Evolutionary conservation across 225 moss, liverwort and hornwort species (phyloP).

Genomic region (Pseudisothecium myosuroides): DNA sequence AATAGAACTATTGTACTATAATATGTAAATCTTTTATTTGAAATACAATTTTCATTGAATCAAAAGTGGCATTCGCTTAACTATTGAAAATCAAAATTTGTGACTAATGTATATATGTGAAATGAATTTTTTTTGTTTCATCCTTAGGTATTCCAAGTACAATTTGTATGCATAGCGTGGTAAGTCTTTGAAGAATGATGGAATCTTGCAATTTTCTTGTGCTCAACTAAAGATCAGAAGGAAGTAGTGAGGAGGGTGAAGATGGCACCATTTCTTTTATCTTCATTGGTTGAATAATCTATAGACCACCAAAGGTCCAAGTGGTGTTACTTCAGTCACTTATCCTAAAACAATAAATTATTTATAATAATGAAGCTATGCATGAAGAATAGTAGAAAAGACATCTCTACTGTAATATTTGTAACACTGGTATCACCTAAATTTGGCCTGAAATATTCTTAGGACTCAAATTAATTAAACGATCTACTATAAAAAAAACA

Average conservation of each 20-base stretch:
- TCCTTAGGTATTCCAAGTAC: neutral
- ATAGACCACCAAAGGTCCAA: neutral
- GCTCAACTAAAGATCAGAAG: neutral
- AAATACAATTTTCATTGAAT: neutral
- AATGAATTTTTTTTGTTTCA: too few relatives aligned
- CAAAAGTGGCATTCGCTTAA: neutral
- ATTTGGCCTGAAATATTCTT: neutral
- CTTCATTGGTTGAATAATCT: neutral
- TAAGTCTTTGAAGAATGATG: neutral
- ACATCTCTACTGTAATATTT: too few relatives aligned
- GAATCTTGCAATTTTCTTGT: neutral
- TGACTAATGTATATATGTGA: neutral
- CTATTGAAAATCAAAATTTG: neutral
- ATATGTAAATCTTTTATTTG: neutral
- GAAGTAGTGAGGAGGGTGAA: accelerated
- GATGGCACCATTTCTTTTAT: neutral
- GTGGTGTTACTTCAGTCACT: accelerated
- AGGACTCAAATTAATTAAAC: too few relatives aligned
- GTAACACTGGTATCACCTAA: neutral
- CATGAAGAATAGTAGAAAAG: accelerated
- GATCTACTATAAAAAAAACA: neutral
- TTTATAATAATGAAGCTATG: neutral
- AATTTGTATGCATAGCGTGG: neutral
- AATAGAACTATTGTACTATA: neutral
- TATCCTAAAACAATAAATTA: neutral